A percentile compares a stretch with the other conserved stretches of the same genome.
phyloP scores from a whole-genome alignment of 2,329 filamentous ascomycete genomes.

The Biscogniauxia mediterranea region DNA sequence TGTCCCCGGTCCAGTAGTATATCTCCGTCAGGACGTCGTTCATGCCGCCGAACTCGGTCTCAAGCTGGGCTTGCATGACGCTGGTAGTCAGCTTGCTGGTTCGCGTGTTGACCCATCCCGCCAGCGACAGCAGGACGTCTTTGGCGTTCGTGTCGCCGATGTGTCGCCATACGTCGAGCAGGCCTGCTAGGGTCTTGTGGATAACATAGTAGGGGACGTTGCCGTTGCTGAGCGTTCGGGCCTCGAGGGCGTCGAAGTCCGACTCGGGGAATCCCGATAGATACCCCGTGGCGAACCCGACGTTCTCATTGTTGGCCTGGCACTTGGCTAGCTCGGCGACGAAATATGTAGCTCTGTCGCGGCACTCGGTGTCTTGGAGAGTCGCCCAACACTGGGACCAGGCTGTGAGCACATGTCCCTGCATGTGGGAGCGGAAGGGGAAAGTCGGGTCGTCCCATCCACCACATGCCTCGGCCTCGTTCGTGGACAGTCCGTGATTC shows the following conservation, averaged over 20 bases:
- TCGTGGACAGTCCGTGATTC: constrained; percentile 46
- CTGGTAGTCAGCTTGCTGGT: constrained; percentile 41
- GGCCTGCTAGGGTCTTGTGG: constrained; percentile 52
- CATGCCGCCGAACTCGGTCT: constrained; percentile 54
- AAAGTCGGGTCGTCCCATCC: constrained; percentile 56
- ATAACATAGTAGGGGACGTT: constrained; percentile 55
- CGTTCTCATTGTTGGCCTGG: constrained; percentile 47
- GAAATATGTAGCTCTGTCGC: constrained; percentile 44
- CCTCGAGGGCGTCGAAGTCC: constrained; percentile 45
- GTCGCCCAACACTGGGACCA: constrained; percentile 50
- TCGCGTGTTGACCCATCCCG: constrained; percentile 48
- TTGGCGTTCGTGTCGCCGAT: constrained; percentile 42
- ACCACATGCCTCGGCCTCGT: constrained; percentile 44
- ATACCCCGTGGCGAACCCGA: constrained; percentile 45
- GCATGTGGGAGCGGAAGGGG: constrained; percentile 50
- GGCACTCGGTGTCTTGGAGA: constrained; percentile 41
- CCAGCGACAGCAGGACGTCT: constrained; percentile 43
- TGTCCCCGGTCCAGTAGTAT: constrained; percentile 45
- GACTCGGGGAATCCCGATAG: constrained; percentile 52
- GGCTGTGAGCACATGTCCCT: constrained; percentile 50
- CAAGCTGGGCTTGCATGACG: constrained; percentile 48
- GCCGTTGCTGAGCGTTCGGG: constrained; percentile 42
- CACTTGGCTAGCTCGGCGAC: constrained; percentile 48
- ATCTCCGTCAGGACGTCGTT: constrained; percentile 50
- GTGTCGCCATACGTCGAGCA: constrained; percentile 49